These are phyloP conservation scores for Ophiostoma australiae DNA, from an alignment of 2,329 filamentous ascomycete genomes.

Conservation along the genomic window DNA sequence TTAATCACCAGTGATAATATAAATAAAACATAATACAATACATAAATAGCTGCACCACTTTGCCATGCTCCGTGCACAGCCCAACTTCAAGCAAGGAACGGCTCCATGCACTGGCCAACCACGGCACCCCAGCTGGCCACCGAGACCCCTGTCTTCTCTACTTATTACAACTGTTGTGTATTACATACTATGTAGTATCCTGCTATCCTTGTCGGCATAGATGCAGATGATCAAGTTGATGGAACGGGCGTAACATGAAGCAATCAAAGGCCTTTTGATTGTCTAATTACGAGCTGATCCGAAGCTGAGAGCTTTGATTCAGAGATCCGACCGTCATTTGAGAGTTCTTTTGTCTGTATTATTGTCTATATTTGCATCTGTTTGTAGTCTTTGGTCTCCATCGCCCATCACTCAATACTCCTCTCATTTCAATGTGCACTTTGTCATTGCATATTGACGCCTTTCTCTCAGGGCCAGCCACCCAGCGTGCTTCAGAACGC, in stretches of 20 bases:
- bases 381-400: neutral
- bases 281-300: neutral
- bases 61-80: neutral
- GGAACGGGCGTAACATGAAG: neutral
- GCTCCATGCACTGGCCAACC: constrained; percentile 2
- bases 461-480: neutral
- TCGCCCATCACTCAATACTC: no score
- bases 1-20: neutral
- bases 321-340: neutral
- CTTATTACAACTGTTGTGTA: no score
- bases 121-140: no score
- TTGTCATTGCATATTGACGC: neutral
- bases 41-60: neutral
- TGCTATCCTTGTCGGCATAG: neutral
- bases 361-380: neutral
- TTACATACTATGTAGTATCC: neutral
- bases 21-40: neutral
- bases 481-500: neutral
- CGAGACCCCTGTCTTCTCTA: no score
- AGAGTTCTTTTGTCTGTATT: no score
- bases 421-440: neutral
- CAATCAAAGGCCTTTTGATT: neutral
- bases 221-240: neutral
- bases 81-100: neutral
- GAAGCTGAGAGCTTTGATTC: neutral